Base-by-base conservation (phyloP, 257 asterid genomes). In the Scutellaria minor region DNA sequence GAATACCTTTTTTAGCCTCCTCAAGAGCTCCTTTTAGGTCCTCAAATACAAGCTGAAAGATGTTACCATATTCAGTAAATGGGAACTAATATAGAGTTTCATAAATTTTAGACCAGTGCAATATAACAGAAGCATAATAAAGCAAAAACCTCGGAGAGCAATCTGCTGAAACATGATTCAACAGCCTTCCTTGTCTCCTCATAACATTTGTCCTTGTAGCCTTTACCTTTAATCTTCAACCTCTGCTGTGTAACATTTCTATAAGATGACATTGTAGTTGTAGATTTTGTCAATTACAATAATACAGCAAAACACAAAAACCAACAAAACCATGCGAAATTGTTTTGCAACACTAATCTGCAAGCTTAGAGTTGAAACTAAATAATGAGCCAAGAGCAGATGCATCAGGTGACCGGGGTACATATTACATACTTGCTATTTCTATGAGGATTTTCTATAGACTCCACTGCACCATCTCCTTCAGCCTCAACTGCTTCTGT, bases 401-500 rank as follows among this genome's bases (percentile, higher is more conserved):
- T 31, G 75, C 58, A 74, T 79, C 66, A 75, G 64, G 72, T 76
- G 77, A 56, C 57, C 12, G 75, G 81, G 82, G 27, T 22, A 22
- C 27, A 22, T 4, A 31, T 2, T 61, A 83, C 64, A 60, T 93
- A 93, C 98, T 88, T 91, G 78, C 79, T 79, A 84, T 76, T 87
- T 86, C 88, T 82, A 63, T 90, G 96, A 76, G n/a, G n/a, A n/a
- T n/a, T n/a, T n/a, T n/a, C n/a, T n/a, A n/a, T n/a, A n/a, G n/a
- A n/a, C n/a, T n/a, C 96, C 93, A 94, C 82, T 58, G 85, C 91
- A 73, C 93, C 97, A 84, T 87, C 96, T 78, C 98, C 99, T 81
- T 90, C 99, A 74, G 99, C 99, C 90, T 95, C 99, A 80, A 92
- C 98, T 74, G 98, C 97, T 89, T 95, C 99, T 81, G 87, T 85